Evolutionary conservation across 108 stramenopile genomes (phyloP).

Genomic region (Fragilariopsis cylindrus): DNA sequence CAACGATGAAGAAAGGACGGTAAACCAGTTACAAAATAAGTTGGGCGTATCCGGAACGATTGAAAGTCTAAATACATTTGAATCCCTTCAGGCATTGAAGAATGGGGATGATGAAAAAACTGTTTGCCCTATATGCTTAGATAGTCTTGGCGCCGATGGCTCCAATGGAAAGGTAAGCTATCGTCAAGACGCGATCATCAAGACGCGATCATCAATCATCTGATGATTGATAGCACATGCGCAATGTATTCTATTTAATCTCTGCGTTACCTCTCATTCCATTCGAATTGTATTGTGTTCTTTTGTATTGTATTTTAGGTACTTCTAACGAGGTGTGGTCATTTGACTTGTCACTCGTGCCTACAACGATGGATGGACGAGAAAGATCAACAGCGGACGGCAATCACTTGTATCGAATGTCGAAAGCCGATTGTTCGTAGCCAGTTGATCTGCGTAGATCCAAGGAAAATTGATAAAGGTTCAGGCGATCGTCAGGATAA

Average conservation of each 20-base stretch:
- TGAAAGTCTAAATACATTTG: conserved; percentile 35
- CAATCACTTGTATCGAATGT: conserved; percentile 36
- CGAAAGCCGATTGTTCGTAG: conserved; percentile 31
- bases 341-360: conserved; percentile 46
- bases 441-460: conserved; percentile 36
- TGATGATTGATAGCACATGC: no score
- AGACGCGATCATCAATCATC: no score
- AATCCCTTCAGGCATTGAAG: conserved; percentile 34
- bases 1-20: conserved; percentile 4
- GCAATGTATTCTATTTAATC: no score
- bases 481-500: conserved; percentile 8
- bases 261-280: no score
- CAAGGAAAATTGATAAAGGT: conserved; percentile 28
- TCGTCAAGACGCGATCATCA: no score
- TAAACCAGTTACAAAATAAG: neutral
- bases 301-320: neutral
- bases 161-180: conserved; percentile 11
- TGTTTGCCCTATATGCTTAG: conserved; percentile 41
- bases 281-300: no score
- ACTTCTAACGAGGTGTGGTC: conserved; percentile 46
- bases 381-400: neutral
- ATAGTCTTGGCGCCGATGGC: conserved; percentile 26
- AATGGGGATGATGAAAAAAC: conserved; percentile 27
- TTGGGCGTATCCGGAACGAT: conserved; percentile 10
- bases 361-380: conserved; percentile 27